Base-by-base conservation (phyloP, 768 basidiomycete genomes). In the Trametes cinnabarina region DNA sequence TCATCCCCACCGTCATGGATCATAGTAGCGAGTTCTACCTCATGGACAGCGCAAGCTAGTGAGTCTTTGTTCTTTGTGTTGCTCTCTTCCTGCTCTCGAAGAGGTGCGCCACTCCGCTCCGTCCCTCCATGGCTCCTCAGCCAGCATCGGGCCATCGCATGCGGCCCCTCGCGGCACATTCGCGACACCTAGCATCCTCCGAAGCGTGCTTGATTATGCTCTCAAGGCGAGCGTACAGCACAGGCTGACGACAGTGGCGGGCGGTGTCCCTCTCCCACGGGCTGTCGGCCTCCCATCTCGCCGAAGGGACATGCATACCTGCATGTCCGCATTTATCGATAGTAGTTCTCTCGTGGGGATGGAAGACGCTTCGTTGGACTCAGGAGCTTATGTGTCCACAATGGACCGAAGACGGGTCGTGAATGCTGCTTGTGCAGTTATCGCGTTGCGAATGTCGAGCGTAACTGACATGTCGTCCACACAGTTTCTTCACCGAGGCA, bases 21-120 rank as follows among this genome's bases (percentile, higher is more conserved):
- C 84, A 86, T 62, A 75, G 77, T 20, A 83, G 77, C 68, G 87
- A 94, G 53, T 96, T 96, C 66, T 95, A 96, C 68, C 77, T 97
- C 14, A 96, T 95, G 92, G 95, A 97, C 69, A 90, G 85, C n/a
- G 95, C 95, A 0, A 78, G 79, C 42, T 96, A 96, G 91, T 92
- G 65, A 68, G 89, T 81, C 12, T 40, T 11, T 23, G 9, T 22
- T 40, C 32, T 32, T 28, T 3, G 6, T 50, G 19, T 25, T 15
- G 28, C 1, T 40, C 48, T 10, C 22, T 6, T 28, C 37, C 28
- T 47, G 22, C 12, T 12, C 12, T 20, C 48, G 22, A 63, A 58
- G 19, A 62, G 14, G 9, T 2, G 1, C 8, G 15, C 9, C 11
- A 40, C 19, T 10, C 59, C 46, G n/a, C 42, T 23, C 50, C 19